Evolutionary conservation across 306 rosid genomes (phyloP), one percentile per base, ranked within the genome.

Genomic region (Canavalia gladiata): DNA sequence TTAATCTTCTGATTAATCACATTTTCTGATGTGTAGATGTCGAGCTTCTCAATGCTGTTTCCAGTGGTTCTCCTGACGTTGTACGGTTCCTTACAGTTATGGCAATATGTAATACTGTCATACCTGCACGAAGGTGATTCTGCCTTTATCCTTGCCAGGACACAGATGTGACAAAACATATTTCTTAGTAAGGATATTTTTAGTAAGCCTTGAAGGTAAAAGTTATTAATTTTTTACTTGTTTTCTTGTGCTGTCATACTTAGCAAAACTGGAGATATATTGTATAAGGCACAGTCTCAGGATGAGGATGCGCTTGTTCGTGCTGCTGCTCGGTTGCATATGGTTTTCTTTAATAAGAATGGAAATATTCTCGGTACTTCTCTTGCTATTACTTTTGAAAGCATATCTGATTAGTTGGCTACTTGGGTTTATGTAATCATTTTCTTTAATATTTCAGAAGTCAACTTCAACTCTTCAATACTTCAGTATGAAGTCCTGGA

Each of bases 261-360:
- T 84, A 95, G 99, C 90, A 93, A 93, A 91, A 83, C 72, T 83
- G 98, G 99, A 86, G 88, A 83, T 85, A 89, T 95, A 77, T 31
- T 92, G 86, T 95, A 90, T 88, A 95, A 93, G 88, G 98, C 99
- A 50, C 99, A 95, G 81, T 95, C 99, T 79, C 98, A 95, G 89
- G 99, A 95, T 85, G 99, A 95, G 87, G 98, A 95, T 85, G 99
- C 99, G 72, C 97, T 95, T 79, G 99, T 95, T 67, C 91, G 79
- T 6, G 98, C 99, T 85, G 98, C 99, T 74, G 90, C 96, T 79
- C 84, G 56, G 78, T 78, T 95, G 88, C 94, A 93, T 84, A 90
- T 95, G 98, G 88, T 93, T 86, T 93, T 91, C 84, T 84, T 81
- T 88, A 93, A 86, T 78, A 95, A 86, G 87, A 92, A 37, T 73